Percentiles rank a stretch among this genome's conserved stretches.
phyloP scores from a whole-genome alignment of 345 rosid genomes.

The Physaria fendleri region DNA sequence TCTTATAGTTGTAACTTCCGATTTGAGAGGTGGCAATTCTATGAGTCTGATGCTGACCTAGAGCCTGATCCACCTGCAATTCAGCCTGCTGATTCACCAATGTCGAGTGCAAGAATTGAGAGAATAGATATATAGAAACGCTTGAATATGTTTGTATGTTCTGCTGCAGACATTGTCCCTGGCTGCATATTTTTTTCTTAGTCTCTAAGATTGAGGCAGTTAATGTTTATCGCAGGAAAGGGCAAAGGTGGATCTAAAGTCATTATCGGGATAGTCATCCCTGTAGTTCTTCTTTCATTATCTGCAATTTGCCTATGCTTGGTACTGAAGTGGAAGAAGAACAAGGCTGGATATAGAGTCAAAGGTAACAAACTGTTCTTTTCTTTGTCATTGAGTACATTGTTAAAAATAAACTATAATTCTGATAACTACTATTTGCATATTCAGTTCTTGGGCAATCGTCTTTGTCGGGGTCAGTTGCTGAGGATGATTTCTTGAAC shows the following conservation, averaged over 20 bases:
- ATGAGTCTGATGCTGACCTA: conserved; percentile 5
- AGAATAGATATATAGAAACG: conserved; percentile 2
- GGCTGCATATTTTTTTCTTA: conserved; percentile 3
- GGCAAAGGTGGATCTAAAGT: conserved; percentile 18
- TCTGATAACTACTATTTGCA: neutral
- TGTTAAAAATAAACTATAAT: neutral
- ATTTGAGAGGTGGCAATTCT: conserved; percentile 32
- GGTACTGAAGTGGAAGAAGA: conserved; percentile 23
- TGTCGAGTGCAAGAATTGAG: neutral
- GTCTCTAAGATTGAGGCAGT: neutral
- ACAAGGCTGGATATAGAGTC: neutral
- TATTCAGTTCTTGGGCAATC: no score
- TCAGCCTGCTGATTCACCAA: conserved; percentile 17
- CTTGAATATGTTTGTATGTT: conserved; percentile 1
- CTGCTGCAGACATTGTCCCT: neutral
- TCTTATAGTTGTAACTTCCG: conserved; percentile 41
- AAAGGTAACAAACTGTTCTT: conserved; percentile 18
- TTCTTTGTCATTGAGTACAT: neutral
- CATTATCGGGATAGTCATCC: conserved; percentile 14
- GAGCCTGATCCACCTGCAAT: no score
- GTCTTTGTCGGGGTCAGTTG: conserved; percentile 19
- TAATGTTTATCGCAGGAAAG: conserved; percentile 15
- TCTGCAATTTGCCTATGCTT: conserved; percentile 8
- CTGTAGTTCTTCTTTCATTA: conserved; percentile 13
- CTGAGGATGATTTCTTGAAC: conserved; percentile 17